phyloP scores from a whole-genome alignment of 1,284 basidiomycete species.

The Peniophora sp. region DNA sequence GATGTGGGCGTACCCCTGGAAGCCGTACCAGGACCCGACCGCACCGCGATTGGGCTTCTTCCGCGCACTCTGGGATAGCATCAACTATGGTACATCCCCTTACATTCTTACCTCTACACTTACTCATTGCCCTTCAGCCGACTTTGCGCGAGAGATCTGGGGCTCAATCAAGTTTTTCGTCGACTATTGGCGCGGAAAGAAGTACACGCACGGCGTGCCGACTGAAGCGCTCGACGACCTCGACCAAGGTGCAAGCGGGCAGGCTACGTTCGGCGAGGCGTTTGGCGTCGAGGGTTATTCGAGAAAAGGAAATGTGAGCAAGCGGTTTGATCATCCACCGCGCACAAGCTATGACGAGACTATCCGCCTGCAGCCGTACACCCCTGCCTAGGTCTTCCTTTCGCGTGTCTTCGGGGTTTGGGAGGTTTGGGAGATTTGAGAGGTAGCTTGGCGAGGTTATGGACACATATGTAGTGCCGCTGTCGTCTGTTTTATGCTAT shows the following conservation, averaged over 20 bases:
- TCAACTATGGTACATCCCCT: slow-evolving; percentile 56
- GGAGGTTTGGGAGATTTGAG: no score
- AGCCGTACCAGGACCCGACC: slow-evolving; percentile 47
- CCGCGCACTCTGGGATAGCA: slow-evolving; percentile 68
- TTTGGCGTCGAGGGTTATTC: slow-evolving; percentile 32
- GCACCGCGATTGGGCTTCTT: slow-evolving; percentile 41
- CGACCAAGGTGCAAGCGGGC: slow-evolving; percentile 7
- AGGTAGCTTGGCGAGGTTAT: no score
- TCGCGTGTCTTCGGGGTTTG: no score
- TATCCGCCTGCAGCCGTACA: slow-evolving; percentile 36
- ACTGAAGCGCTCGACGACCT: slow-evolving; percentile 15
- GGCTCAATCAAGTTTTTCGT: slow-evolving; percentile 58
- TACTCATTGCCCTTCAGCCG: slow-evolving; percentile 29
- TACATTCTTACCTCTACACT: slow-evolving; percentile 1
- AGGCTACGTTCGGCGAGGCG: slow-evolving; percentile 39
- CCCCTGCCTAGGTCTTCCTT: neutral
- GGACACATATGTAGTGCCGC: no score
- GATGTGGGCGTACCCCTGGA: slow-evolving; percentile 74
- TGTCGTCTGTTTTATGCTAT: no score
- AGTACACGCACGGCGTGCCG: slow-evolving; percentile 32
- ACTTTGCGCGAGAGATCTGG: slow-evolving; percentile 59
- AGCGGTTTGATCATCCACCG: neutral
- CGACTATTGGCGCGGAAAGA: slow-evolving; percentile 36
- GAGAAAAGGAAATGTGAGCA: no score
- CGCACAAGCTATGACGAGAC: slow-evolving; percentile 35